Evolutionary conservation across 2,329 filamentous ascomycete species (phyloP).

Genomic region (Tolypocladium ovalisporum): DNA sequence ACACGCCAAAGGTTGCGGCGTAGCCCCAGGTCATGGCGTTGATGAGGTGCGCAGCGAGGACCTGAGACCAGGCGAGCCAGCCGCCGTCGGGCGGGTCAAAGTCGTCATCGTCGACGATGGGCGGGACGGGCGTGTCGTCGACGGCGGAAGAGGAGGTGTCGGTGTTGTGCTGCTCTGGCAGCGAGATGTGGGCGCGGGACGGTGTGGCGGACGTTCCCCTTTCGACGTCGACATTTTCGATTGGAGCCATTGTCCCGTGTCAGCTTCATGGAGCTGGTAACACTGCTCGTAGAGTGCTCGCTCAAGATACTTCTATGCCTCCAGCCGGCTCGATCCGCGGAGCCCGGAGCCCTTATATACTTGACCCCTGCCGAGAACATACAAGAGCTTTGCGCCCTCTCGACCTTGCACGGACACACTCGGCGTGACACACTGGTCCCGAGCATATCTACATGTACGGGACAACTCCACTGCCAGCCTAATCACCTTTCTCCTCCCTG

Average conservation of each 20-base stretch:
- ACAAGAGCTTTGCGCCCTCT: neutral
- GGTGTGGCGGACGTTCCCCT: neutral
- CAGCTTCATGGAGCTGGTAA: neutral
- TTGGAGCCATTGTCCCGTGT: neutral
- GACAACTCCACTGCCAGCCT: neutral
- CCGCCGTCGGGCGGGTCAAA: conserved; percentile 30
- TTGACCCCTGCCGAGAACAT: neutral
- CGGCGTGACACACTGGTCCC: neutral
- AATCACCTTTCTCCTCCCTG: neutral
- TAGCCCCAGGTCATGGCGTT: conserved; percentile 41
- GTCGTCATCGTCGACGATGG: neutral
- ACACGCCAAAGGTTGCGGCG: conserved; percentile 36
- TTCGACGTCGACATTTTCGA: neutral
- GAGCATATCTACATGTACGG: neutral
- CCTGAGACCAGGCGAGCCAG: conserved; percentile 36
- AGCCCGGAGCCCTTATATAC: neutral
- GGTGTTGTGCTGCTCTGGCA: neutral
- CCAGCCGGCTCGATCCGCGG: neutral
- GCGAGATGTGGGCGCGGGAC: neutral
- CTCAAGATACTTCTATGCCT: neutral
- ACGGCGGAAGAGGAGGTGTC: conserved; percentile 5
- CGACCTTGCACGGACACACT: neutral
- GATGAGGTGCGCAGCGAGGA: conserved; percentile 34
- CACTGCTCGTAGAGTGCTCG: neutral
- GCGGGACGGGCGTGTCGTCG: neutral